These are phyloP conservation scores for Pezicula carpinea DNA, from an alignment of 2,329 filamentous ascomycete genomes.

Conservation along the genomic window DNA sequence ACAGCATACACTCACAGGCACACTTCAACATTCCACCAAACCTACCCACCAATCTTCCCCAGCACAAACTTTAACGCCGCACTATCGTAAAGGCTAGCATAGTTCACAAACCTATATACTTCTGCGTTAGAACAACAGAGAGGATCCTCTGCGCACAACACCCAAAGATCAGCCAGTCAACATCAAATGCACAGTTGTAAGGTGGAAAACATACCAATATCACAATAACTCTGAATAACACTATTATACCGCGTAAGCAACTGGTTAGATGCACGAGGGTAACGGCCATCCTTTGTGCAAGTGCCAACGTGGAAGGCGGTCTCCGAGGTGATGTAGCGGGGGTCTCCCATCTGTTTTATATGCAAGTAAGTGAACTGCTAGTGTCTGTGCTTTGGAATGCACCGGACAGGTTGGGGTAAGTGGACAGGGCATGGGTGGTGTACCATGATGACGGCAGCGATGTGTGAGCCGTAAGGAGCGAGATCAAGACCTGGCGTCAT, in stretches of 20 bases:
- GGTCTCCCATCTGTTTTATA: background rate
- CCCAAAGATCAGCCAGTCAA: background rate
- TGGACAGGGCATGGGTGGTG: background rate
- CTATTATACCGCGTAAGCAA: background rate
- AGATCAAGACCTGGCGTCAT: background rate
- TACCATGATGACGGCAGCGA: conserved; percentile 1
- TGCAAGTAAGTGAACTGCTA: too few relatives aligned
- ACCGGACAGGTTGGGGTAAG: background rate
- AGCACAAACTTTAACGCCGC: background rate
- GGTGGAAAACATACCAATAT: background rate
- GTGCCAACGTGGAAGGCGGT: background rate
- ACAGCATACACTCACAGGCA: too few relatives aligned
- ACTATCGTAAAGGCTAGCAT: background rate
- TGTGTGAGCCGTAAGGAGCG: background rate
- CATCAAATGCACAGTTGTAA: background rate
- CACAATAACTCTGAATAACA: background rate
- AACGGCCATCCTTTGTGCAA: background rate
- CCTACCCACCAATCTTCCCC: conserved; percentile 1
- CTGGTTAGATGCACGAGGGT: background rate
- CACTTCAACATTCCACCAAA: too few relatives aligned
- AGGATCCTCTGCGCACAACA: background rate
- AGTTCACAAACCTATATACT: background rate
- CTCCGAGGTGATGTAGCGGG: background rate
- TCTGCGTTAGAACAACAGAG: background rate
- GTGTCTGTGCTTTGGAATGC: too few relatives aligned